A percentile compares a stretch with the other conserved stretches of the same genome.
Evolutionary conservation across 2,329 filamentous ascomycete genomes (phyloP).

Genomic region (Verticillium nonalfalfae): DNA sequence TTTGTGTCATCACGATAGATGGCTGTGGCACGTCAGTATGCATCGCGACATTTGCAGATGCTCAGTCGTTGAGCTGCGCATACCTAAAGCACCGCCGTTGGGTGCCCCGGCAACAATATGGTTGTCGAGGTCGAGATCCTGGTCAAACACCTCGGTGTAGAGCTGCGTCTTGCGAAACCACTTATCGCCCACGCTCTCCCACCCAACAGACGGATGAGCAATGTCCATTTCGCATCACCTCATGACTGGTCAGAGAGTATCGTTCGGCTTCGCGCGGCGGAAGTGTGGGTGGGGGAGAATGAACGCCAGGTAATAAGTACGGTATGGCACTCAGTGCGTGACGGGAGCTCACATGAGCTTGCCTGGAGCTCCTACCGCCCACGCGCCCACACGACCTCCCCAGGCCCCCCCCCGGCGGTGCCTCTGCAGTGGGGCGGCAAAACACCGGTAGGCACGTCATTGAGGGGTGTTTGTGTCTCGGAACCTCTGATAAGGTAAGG

Average conservation of each 20-base stretch:
- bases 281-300: background rate
- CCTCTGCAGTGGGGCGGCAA: constrained; percentile 3
- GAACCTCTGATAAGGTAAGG: too few relatives aligned
- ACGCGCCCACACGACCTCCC: background rate
- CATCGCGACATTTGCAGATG: background rate
- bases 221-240: constrained; percentile 44
- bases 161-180: constrained; percentile 95
- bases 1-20: constrained; percentile 86
- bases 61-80: constrained; percentile 16
- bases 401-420: constrained; percentile 1
- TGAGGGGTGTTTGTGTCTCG: background rate
- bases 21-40: constrained; percentile 44
- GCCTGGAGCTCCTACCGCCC: background rate
- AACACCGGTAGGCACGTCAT: constrained; percentile 11
- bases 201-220: constrained; percentile 72
- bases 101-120: constrained; percentile 88
- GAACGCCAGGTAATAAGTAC: background rate
- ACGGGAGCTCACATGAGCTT: constrained; percentile 2
- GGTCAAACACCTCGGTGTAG: constrained; percentile 89
- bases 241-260: constrained; percentile 3
- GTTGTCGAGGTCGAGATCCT: constrained; percentile 90
- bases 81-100: constrained; percentile 90
- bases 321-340: background rate
- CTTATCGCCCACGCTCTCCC: constrained; percentile 87
- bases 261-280: background rate